phyloP scores from a whole-genome alignment of 2,329 filamentous ascomycete genomes.

The Fusarium miscanthi region DNA sequence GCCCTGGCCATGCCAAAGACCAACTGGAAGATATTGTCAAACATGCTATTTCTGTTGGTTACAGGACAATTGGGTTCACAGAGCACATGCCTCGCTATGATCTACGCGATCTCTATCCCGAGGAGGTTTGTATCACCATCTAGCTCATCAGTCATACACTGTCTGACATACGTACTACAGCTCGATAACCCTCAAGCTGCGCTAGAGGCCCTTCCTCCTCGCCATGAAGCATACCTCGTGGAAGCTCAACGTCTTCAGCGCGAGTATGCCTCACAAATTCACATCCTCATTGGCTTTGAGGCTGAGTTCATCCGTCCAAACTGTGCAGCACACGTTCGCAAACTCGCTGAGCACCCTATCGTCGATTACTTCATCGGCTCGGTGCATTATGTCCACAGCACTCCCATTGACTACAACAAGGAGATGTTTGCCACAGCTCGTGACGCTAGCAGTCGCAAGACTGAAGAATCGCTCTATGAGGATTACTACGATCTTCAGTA shows the following conservation, averaged over 20 bases:
- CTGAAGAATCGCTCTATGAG: constrained; percentile 79
- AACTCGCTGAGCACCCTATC: constrained; percentile 68
- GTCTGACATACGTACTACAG: constrained; percentile 48
- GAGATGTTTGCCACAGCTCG: constrained; percentile 68
- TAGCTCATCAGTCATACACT: neutral
- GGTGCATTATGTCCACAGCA: constrained; percentile 86
- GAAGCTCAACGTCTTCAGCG: constrained; percentile 80
- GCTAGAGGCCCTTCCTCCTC: constrained; percentile 61
- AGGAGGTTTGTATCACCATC: constrained; percentile 70
- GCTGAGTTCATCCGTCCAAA: constrained; percentile 87
- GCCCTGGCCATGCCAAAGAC: constrained; percentile 87
- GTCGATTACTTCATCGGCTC: constrained; percentile 95
- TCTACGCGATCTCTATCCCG: constrained; percentile 85
- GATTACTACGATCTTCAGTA: constrained; percentile 91
- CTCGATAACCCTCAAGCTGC: constrained; percentile 61
- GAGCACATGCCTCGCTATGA: constrained; percentile 92
- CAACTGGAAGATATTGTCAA: constrained; percentile 85
- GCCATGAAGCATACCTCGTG: constrained; percentile 77
- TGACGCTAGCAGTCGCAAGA: constrained; percentile 52
- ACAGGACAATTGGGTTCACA: constrained; percentile 86
- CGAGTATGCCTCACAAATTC: constrained; percentile 76
- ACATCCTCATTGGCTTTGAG: constrained; percentile 90
- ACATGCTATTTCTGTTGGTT: constrained; percentile 80
- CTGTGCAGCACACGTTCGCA: constrained; percentile 67
- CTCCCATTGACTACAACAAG: constrained; percentile 89